These are phyloP conservation scores for Aspergillus japonicus DNA, from an alignment of 2,329 filamentous ascomycete genomes.

Conservation along the genomic window DNA sequence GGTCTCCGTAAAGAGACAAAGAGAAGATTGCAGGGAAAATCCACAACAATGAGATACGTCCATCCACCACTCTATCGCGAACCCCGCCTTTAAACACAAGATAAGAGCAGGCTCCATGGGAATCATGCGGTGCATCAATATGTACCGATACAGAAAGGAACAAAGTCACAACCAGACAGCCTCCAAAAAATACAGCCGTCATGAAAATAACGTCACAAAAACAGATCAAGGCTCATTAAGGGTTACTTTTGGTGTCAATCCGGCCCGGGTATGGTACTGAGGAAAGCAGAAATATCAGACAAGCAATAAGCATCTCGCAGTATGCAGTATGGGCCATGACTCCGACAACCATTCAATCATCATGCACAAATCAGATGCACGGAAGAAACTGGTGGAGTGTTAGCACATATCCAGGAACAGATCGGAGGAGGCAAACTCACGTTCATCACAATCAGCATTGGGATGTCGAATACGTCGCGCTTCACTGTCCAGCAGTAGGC, in stretches of 20 bases:
- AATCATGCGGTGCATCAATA: not conserved
- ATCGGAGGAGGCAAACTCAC: slow-evolving; percentile 59
- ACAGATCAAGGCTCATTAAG: slow-evolving; percentile 5
- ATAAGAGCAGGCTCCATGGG: not conserved
- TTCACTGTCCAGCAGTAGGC: slow-evolving; percentile 97
- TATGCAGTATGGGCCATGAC: not conserved
- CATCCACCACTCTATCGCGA: not conserved
- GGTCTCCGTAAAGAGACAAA: not conserved
- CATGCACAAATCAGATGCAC: slow-evolving; percentile 40
- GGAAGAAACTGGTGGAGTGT: slow-evolving; percentile 41
- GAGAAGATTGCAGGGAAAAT: not conserved
- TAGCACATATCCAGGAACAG: not conserved
- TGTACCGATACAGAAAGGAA: not conserved
- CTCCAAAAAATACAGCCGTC: not conserved
- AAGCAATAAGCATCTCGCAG: slow-evolving; percentile 6
- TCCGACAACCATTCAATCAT: slow-evolving; percentile 1
- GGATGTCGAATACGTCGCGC: slow-evolving; percentile 95
- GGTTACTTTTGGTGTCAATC: slow-evolving; percentile 2
- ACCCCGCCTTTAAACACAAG: not conserved
- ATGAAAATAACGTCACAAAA: not conserved
- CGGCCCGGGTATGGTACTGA: slow-evolving; percentile 10
- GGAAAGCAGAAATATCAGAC: slow-evolving; percentile 3
- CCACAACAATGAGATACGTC: not conserved
- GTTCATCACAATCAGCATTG: slow-evolving; percentile 97
- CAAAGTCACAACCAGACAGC: not conserved